Conservation (phyloP, 1,284 basidiomycete genomes). For the Meripilus lineatus region DNA sequence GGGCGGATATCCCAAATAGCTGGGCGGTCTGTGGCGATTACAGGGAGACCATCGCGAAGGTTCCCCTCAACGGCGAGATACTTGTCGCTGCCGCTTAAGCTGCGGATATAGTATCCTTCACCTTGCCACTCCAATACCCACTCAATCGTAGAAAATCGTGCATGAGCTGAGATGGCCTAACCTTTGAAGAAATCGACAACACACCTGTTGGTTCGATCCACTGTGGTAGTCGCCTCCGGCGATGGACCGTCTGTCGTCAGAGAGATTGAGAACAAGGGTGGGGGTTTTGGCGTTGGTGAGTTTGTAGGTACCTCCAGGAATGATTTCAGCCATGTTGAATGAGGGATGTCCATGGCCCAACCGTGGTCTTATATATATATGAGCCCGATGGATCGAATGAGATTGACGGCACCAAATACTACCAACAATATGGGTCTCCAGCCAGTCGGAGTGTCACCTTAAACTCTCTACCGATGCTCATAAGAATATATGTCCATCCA, state of each 20-base stretch:
- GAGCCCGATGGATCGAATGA: background rate
- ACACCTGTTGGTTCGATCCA: slow-evolving; percentile 45
- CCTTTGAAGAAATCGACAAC: slow-evolving; percentile 1
- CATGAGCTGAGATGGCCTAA: background rate
- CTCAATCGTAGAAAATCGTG: slow-evolving; percentile 27
- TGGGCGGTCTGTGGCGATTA: slow-evolving; percentile 30
- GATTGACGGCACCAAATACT: background rate
- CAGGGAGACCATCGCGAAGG: slow-evolving; percentile 26
- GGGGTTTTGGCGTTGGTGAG: slow-evolving; percentile 46
- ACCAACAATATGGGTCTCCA: background rate
- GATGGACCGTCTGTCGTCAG: slow-evolving; percentile 43
- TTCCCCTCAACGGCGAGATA: slow-evolving; percentile 33
- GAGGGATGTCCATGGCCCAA: background rate
- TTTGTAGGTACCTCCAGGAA: slow-evolving; percentile 31
- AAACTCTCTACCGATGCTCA: too few relatives aligned
- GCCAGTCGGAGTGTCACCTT: background rate
- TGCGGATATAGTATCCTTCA: slow-evolving; percentile 31
- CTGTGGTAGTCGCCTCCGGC: slow-evolving; percentile 41
- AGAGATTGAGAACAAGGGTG: slow-evolving; percentile 47
- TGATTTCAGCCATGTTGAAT: slow-evolving; percentile 11
- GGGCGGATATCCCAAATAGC: slow-evolving; percentile 20
- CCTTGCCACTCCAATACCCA: slow-evolving; percentile 38
- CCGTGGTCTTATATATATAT: slow-evolving; percentile 1
- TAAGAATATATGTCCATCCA: too few relatives aligned
- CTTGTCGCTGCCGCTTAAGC: slow-evolving; percentile 27